Evolutionary conservation across 805 yeast species (phyloP), one percentile per base, ranked within the genome.

Genomic region (Kazachstania bromeliacearum): DNA sequence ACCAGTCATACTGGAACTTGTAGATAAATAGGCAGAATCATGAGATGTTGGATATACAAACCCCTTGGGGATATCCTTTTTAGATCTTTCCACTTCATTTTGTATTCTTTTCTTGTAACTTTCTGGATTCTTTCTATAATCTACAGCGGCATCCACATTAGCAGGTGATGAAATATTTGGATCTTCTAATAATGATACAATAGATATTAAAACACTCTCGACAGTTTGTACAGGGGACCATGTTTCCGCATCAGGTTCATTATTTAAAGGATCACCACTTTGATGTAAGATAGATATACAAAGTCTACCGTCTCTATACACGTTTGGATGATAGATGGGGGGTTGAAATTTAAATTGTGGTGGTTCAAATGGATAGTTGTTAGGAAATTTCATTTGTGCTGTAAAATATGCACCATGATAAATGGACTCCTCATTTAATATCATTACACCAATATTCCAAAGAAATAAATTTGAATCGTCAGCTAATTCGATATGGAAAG

Each of bases 141-240:
- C 84, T 29, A 87, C 85, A 16, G 94, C 82, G 13, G 97, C 97
- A 59, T 88, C 96, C 34, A 89, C 87, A 59, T 89, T 89, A 5
- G 97, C 97, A 5, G 97, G 96, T 1, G 95, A 84, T 41, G 77
- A 74, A 39, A 84, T 79, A 63, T 88, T 88, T 36, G 97, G 97
- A 58, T 89, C 96, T 53, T 87, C 95, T 50, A 88, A 70, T 35
- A 88, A 70, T 7, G 96, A 85, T 13, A 89, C 81, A 45, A 88
- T 88, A 23, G 95, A 83, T 37, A 89, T 80, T 51, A 88, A 71
- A 8, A 88, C 95, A 22, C 82, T 69, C 62, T 89, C 96, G 7
- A 85, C 96, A 18, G 92, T 80, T 64, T 88, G 96, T 2, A 85
- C 92, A 3, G 87, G 94, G 17, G 83, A 75, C 96, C 96, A 87